Evolutionary conservation across 805 yeast species (phyloP), one percentile per base, ranked within the genome.

Genomic region (Sungouiella thailandica): DNA sequence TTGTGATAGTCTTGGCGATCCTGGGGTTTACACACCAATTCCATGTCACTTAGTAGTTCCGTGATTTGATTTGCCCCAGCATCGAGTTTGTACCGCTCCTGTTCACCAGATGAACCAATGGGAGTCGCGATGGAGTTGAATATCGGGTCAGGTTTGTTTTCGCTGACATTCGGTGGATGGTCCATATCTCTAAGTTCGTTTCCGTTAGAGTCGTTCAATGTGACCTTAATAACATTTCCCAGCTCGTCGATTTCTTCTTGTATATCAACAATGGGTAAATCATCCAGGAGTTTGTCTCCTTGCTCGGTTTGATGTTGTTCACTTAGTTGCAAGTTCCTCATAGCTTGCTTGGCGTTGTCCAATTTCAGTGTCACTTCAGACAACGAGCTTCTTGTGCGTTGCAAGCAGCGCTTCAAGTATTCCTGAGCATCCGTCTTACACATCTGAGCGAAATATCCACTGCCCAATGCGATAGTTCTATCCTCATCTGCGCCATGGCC

Each of bases 171-270:
- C n/a, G n/a, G n/a, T n/a, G n/a, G n/a, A n/a, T n/a, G n/a, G 22
- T 19, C 9, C 7, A 7, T 7, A 19, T 19, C 9, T 9, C 9
- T 19, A 9, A 19, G 22, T 9, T 7, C 22, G 9, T 19, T 19
- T 7, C 22, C 52, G 10, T 41, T 55, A 1, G 40, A 40, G 23
- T 57, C 46, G 31, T 58, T 62, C 8, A 62, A 30, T 29, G 44
- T 57, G 4, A 46, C 59, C 6, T 44, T 40, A 2, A 83, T 52
- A 1, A 88, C 69, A 39, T 83, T 77, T 0, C 78, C 96, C n/a
- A 83, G 79, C 1, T 85, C 96, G 55, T 88, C 96, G 24, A 89
- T 56, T 34, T 53, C 59, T 51, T 88, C 97, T 34, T 79, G 68
- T 15, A 89, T 89, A 37, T 88, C 96, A 78, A 87, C 76, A 16